These are phyloP conservation scores for Neofusicoccum parvum DNA, from an alignment of 2,329 filamentous ascomycete genomes.

Conservation along the genomic window DNA sequence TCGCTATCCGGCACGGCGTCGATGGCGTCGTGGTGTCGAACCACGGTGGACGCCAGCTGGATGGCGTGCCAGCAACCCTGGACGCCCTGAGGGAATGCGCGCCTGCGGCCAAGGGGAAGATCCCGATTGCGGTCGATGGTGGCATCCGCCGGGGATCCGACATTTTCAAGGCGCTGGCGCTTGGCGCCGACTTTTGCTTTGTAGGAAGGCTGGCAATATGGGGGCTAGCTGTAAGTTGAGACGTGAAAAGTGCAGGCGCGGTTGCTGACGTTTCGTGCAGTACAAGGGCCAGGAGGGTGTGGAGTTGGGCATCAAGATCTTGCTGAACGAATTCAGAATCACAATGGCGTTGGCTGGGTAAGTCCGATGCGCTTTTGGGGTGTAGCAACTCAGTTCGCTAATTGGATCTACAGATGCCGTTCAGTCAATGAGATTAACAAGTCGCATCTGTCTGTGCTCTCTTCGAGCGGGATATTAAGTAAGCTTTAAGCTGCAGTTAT, in stretches of 20 bases:
- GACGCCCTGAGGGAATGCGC: slow-evolving; percentile 50
- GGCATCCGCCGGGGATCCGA: slow-evolving; percentile 60
- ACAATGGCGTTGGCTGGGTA: slow-evolving; percentile 34
- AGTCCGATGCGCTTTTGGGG: neutral
- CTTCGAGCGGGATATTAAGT: slow-evolving; percentile 4
- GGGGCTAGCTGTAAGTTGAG: slow-evolving; percentile 48
- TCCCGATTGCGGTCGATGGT: slow-evolving; percentile 65
- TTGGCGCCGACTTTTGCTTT: slow-evolving; percentile 55
- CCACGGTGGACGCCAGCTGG: slow-evolving; percentile 60
- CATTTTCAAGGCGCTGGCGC: slow-evolving; percentile 59
- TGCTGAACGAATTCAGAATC: slow-evolving; percentile 34
- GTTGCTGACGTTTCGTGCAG: slow-evolving; percentile 26
- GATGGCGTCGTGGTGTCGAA: slow-evolving; percentile 56
- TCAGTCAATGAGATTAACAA: slow-evolving; percentile 21
- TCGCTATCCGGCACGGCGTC: slow-evolving; percentile 46
- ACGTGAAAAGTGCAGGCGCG: too few relatives aligned
- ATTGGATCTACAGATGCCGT: neutral
- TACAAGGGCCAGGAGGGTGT: slow-evolving; percentile 42
- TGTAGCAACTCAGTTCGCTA: neutral
- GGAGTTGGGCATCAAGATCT: slow-evolving; percentile 48
- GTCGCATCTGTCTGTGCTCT: slow-evolving; percentile 7
- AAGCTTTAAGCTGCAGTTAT: slow-evolving; percentile 11
- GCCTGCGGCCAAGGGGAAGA: slow-evolving; percentile 44
- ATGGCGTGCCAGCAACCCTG: slow-evolving; percentile 57
- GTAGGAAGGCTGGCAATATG: slow-evolving; percentile 52